A percentile compares a stretch with the other conserved stretches of the same genome.
phyloP scores from a whole-genome alignment of 305 asterid genomes.

The Solanum hybrid region DNA sequence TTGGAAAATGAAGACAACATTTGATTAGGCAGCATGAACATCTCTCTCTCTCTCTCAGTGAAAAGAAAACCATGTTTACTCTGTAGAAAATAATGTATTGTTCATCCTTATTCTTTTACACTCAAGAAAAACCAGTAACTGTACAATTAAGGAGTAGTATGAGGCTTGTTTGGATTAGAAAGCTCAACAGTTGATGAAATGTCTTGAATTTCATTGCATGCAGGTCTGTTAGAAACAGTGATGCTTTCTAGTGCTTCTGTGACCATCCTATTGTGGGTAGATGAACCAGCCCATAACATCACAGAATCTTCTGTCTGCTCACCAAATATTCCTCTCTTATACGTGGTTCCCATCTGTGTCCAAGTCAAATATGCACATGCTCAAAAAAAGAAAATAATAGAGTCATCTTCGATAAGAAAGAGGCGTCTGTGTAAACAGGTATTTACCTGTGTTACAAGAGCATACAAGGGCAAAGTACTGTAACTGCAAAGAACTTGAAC shows the following conservation, averaged over 20 bases:
- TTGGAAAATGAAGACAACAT: background rate
- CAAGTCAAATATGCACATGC: background rate
- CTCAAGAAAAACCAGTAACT: background rate
- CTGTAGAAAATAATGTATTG: background rate
- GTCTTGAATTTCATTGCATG: constrained; percentile 8
- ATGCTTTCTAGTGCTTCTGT: constrained; percentile 23
- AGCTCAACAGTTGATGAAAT: constrained; percentile 28
- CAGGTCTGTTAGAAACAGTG: constrained; percentile 20
- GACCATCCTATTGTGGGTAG: constrained; percentile 7
- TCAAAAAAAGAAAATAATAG: background rate
- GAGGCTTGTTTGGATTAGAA: constrained; percentile 17
- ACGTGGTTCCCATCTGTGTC: constrained; percentile 72
- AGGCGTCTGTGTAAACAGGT: background rate
- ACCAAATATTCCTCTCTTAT: constrained; percentile 49
- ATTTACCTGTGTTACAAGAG: constrained; percentile 76
- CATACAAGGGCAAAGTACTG: constrained; percentile 84
- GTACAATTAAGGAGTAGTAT: background rate
- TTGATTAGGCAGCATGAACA: background rate
- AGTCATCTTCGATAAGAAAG: background rate
- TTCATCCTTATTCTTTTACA: background rate
- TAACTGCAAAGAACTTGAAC: constrained; percentile 93
- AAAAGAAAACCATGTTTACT: background rate
- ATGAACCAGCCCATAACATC: constrained; percentile 26
- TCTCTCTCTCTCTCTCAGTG: background rate
- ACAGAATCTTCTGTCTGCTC: constrained; percentile 15